Base-by-base conservation (phyloP, 2,329 filamentous ascomycete genomes). In the Epichloe amarillans region DNA sequence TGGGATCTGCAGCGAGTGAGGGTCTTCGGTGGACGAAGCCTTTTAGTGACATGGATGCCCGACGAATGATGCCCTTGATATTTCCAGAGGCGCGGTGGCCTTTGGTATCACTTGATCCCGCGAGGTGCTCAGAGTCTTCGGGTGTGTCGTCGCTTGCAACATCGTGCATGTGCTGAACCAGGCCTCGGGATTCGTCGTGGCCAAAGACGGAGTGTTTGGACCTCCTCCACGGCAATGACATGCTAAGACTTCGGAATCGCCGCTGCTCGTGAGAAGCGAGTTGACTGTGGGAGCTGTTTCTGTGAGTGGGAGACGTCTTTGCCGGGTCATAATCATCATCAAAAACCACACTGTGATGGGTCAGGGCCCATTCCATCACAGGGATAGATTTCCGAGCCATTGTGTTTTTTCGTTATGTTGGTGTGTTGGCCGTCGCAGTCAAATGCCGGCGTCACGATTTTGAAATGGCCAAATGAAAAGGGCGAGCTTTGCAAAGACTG, bases 41-140 rank as follows among this genome's bases (percentile, higher is more conserved):
- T 58, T 74, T 73, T 47, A 80, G 59, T 8, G 75, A 77, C 49
- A 77, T 58, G 3, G 78, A 81, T 0, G 77, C 78, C 10, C 78
- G 69, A 23, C 77, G 72, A 47, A 80, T 67, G 54, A 73, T 75
- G 46, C 73, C 71, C 60, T 72, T 76, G 51, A 80, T 61, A 45
- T 66, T 65, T 45, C 62, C 62, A 0, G 64, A 56, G 4, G 56
- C 52, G 43, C 59, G 58, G 14, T 57, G 56, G 26, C 57, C 53
- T 17, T 64, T 58, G 52, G 60, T 57, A 46, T 64, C 54, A 41
- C 56, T 55, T 17, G 52, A 53, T 19, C 59, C 55, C 15, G 54
- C 50, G 30, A 52, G 50, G 45, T 54, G 50, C n/a, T 61, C 60
- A 42, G 60, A 52, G 14, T 53, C 50, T 21, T 63, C 58, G 47